These are phyloP conservation scores for Cichorium intybus DNA, from an alignment of 140 eudicot species.

Conservation along the genomic window DNA sequence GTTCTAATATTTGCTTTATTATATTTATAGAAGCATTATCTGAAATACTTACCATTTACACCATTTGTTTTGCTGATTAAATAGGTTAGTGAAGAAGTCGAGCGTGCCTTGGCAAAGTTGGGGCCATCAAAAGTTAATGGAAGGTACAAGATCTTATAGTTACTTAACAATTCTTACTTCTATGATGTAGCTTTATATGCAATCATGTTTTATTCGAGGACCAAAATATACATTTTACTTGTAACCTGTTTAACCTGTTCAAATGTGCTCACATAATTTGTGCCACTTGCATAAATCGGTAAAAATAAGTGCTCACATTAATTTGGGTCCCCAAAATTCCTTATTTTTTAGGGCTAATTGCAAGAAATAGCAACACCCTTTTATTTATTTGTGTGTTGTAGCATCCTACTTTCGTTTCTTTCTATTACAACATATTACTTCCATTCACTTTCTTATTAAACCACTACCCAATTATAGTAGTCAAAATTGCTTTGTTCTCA, in stretches of 20 bases:
- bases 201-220: background rate
- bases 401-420: background rate
- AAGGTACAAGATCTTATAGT: conserved; percentile 42
- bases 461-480: too few species aligned
- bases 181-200: background rate
- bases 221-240: background rate
- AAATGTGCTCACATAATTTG: background rate
- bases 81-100: conserved; percentile 99
- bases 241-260: background rate
- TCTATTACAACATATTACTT: background rate
- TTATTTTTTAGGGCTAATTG: background rate
- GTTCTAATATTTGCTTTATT: background rate
- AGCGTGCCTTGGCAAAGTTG: conserved; percentile 91
- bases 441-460: background rate
- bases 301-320: background rate
- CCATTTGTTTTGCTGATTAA: conserved; percentile 8
- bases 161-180: conserved; percentile 1
- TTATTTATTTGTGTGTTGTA: background rate
- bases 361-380: background rate
- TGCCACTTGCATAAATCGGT: background rate
- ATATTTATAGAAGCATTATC: background rate
- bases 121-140: conserved; percentile 75
- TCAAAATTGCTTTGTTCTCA: too few species aligned
- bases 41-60: conserved; percentile 4
- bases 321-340: background rate